Percentiles rank a stretch among this genome's conserved stretches.
Conservation (phyloP, 345 rosid species). For the Eucalyptus cladocalyx region DNA sequence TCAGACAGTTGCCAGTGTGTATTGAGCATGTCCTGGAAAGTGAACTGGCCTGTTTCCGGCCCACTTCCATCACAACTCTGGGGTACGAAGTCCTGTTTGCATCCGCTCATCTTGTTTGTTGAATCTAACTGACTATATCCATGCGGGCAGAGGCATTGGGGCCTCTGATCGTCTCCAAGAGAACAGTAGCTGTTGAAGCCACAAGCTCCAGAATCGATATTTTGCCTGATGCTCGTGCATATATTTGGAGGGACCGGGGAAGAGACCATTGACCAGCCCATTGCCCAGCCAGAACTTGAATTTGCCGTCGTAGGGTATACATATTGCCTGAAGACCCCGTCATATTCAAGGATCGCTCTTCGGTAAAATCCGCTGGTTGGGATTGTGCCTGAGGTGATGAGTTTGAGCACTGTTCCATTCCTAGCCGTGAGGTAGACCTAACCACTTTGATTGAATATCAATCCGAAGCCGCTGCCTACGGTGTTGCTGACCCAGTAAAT, state of each 20-base stretch:
- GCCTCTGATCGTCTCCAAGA: too few relatives aligned
- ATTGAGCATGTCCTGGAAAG: too few relatives aligned
- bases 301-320: conserved; percentile 18
- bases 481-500: conserved; percentile 13
- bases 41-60: too few relatives aligned
- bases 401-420: neutral
- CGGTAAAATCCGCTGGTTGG: conserved; percentile 8
- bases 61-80: too few relatives aligned
- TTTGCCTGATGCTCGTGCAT: neutral
- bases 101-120: too few relatives aligned
- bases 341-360: conserved; percentile 34
- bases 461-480: neutral
- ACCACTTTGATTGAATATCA: conserved; percentile 39
- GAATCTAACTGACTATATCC: too few relatives aligned
- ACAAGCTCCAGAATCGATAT: conserved; percentile 12
- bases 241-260: conserved; percentile 15
- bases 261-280: conserved; percentile 4
- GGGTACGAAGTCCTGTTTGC: too few relatives aligned
- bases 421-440: conserved; percentile 8
- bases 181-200: too few relatives aligned
- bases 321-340: conserved; percentile 45
- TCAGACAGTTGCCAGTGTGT: too few relatives aligned
- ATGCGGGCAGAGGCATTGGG: too few relatives aligned
- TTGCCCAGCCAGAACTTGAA: neutral
- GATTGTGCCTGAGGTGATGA: neutral